Conservation (phyloP, 225 moss, liverwort and hornwort species). For the Straminergon stramineum region DNA sequence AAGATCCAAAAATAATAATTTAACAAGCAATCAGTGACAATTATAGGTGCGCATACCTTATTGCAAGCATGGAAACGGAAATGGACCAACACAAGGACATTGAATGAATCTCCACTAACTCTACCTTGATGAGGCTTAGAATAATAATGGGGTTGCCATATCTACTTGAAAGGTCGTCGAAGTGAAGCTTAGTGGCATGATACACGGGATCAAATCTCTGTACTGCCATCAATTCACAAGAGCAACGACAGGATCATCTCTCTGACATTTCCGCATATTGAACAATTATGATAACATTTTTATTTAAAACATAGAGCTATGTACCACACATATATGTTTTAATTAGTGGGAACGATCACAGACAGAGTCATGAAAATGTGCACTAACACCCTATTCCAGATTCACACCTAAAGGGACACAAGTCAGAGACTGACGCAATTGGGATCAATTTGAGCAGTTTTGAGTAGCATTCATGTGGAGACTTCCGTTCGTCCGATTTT, state of each 20-base stretch:
- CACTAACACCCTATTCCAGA: neutral
- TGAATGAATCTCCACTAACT: neutral
- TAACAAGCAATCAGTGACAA: neutral
- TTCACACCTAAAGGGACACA: neutral
- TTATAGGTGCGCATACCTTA: neutral
- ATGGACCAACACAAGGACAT: neutral
- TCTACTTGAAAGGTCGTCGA: slow-evolving; percentile 80
- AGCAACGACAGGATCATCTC: neutral
- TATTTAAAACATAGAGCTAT: neutral
- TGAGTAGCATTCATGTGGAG: neutral
- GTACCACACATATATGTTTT: neutral
- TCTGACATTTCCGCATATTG: neutral
- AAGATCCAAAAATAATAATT: neutral
- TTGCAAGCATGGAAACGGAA: neutral
- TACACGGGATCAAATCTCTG: slow-evolving; percentile 94
- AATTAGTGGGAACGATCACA: neutral
- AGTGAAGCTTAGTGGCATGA: slow-evolving; percentile 87
- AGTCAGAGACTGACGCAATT: neutral
- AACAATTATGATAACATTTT: neutral
- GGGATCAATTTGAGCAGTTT: neutral
- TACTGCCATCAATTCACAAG: slow-evolving; percentile 46
- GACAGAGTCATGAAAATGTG: neutral
- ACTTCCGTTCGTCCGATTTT: neutral
- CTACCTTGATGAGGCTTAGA: slow-evolving; percentile 87
- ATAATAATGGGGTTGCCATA: slow-evolving; percentile 95